Conservation (phyloP, 768 basidiomycete species). For the Daedalea quercina region DNA sequence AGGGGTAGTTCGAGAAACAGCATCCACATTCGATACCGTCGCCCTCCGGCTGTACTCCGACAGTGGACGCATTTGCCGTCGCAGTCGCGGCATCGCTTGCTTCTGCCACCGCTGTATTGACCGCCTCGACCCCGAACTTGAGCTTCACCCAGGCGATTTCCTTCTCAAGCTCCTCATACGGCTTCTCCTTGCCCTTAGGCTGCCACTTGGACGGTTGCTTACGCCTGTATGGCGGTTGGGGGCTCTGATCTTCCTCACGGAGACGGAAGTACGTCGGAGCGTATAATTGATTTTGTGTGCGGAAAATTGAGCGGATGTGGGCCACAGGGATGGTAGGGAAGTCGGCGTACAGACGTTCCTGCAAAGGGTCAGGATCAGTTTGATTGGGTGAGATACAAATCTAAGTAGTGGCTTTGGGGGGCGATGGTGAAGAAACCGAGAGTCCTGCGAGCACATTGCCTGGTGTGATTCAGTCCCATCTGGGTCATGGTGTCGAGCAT, state of each 20-base stretch:
- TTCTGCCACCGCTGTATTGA: neutral
- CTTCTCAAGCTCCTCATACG: slow-evolving; percentile 33
- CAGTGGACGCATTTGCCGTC: slow-evolving; percentile 24
- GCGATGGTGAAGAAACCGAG: too few relatives aligned
- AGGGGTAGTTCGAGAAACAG: slow-evolving; percentile 68
- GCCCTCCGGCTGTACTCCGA: slow-evolving; percentile 31
- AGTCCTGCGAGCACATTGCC: too few relatives aligned
- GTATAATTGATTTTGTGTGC: slow-evolving; percentile 40
- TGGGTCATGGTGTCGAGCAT: too few relatives aligned
- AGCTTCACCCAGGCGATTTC: slow-evolving; percentile 40
- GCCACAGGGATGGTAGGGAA: slow-evolving; percentile 54
- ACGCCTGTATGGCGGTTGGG: slow-evolving; percentile 27
- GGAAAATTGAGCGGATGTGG: slow-evolving; percentile 42
- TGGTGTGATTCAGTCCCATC: too few relatives aligned
- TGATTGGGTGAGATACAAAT: slow-evolving; percentile 2
- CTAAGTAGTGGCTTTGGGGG: too few relatives aligned
- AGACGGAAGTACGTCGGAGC: slow-evolving; percentile 60
- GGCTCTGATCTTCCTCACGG: slow-evolving; percentile 28
- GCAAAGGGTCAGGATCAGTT: neutral
- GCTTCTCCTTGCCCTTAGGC: slow-evolving; percentile 35
- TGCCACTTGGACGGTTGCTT: slow-evolving; percentile 28
- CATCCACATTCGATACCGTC: slow-evolving; percentile 82
- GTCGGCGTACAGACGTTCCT: slow-evolving; percentile 48
- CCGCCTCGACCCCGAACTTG: slow-evolving; percentile 24
- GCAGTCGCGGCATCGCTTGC: neutral